Evolutionary conservation across 2,329 filamentous ascomycete genomes (phyloP).

Genomic region (Verticillium tricorpus): DNA sequence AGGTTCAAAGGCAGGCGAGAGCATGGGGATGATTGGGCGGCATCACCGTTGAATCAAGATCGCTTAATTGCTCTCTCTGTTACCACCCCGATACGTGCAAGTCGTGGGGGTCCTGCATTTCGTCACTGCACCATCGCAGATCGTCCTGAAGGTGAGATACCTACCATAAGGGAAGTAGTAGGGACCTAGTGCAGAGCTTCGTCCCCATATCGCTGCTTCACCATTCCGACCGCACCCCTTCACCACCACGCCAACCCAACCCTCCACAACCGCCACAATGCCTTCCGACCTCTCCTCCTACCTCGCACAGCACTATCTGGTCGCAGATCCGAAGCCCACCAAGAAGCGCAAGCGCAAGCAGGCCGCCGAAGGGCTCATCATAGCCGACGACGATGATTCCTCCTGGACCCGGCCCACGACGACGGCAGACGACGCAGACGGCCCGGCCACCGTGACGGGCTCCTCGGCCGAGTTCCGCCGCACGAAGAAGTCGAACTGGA

Average conservation of each 20-base stretch:
- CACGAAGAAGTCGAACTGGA: slow-evolving; percentile 78
- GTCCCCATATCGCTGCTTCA: neutral
- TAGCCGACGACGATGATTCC: slow-evolving; percentile 60
- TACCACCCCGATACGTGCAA: neutral
- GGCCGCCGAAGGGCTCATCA: slow-evolving; percentile 49
- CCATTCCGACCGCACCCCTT: neutral
- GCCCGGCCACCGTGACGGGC: slow-evolving; percentile 42
- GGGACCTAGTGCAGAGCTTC: neutral
- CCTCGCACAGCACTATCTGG: slow-evolving; percentile 85
- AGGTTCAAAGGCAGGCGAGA: neutral
- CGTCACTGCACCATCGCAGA: neutral
- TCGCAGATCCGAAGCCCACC: slow-evolving; percentile 49
- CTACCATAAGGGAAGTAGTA: too few relatives aligned
- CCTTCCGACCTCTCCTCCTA: slow-evolving; percentile 70
- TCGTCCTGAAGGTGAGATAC: too few relatives aligned
- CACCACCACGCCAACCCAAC: neutral
- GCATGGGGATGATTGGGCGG: neutral
- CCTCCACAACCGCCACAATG: slow-evolving; percentile 29
- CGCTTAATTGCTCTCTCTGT: neutral
- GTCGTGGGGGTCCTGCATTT: neutral
- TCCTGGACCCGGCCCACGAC: slow-evolving; percentile 39
- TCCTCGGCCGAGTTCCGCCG: slow-evolving; percentile 62
- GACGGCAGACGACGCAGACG: slow-evolving; percentile 47
- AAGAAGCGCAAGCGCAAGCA: slow-evolving; percentile 64
- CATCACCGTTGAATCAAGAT: neutral